Evolutionary conservation across 2,329 filamentous ascomycete species (phyloP).

Genomic region (Cytospora mali): DNA sequence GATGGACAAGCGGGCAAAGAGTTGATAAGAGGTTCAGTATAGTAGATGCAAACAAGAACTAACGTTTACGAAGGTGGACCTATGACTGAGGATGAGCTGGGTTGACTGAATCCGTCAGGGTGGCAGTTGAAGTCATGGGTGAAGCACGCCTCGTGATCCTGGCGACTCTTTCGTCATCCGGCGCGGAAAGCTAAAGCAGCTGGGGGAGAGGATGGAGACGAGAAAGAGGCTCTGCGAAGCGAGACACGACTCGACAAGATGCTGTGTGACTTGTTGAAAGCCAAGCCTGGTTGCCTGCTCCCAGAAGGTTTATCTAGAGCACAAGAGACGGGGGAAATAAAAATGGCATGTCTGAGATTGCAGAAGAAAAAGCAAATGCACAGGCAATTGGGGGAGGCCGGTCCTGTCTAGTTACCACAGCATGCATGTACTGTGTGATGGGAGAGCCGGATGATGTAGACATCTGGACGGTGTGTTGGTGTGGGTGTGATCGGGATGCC

Average conservation of each 20-base stretch:
- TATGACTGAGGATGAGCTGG: conserved; percentile 24
- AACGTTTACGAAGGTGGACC: conserved; percentile 22
- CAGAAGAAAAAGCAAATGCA: neutral
- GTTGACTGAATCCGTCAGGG: conserved; percentile 20
- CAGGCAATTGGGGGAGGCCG: neutral
- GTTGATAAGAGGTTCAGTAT: conserved; percentile 18
- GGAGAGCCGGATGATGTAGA: neutral
- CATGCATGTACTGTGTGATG: no score
- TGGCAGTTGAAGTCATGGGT: conserved; percentile 28
- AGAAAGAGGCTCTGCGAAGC: neutral
- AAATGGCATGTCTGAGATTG: neutral
- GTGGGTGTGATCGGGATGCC: neutral
- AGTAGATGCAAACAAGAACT: conserved; percentile 12
- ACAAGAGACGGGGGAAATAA: neutral
- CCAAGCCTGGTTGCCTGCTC: neutral
- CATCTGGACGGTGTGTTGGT: neutral
- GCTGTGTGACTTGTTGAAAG: conserved; percentile 3
- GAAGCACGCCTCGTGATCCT: conserved; percentile 27
- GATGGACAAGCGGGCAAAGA: conserved; percentile 7
- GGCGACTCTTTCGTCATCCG: conserved; percentile 28
- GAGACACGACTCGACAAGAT: neutral
- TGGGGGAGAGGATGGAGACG: neutral
- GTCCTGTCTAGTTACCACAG: no score
- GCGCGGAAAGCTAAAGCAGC: conserved; percentile 16
- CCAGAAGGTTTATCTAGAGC: neutral